Conservation (phyloP, 2,329 filamentous ascomycete species). For the Blastomyces gilchristii region DNA sequence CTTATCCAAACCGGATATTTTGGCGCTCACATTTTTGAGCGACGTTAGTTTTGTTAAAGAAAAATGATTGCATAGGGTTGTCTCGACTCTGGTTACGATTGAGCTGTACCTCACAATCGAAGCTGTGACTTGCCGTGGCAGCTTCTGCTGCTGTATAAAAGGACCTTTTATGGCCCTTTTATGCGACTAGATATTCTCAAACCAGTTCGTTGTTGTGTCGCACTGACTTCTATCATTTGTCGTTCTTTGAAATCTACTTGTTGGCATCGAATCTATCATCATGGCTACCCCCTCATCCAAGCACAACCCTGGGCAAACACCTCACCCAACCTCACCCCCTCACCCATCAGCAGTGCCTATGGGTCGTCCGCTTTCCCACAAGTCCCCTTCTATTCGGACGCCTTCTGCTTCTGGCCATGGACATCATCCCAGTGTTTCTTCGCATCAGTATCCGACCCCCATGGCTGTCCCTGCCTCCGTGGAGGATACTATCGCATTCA, state of each 20-base stretch:
- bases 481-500: conserved; percentile 36
- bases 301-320: conserved; percentile 33
- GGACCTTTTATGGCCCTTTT: neutral
- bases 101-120: neutral
- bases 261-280: conserved; percentile 5
- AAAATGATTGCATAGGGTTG: neutral
- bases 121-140: neutral
- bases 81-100: neutral
- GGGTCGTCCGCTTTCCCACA: conserved; percentile 33
- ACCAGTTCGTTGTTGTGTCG: neutral
- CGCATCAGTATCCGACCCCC: conserved; percentile 37
- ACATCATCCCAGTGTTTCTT: conserved; percentile 28
- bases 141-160: neutral
- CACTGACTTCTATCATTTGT: neutral
- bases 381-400: conserved; percentile 37
- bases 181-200: neutral
- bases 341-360: conserved; percentile 33
- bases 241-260: neutral
- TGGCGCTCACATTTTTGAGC: neutral
- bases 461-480: conserved; percentile 27
- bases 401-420: conserved; percentile 32
- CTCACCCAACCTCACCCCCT: conserved; percentile 36
- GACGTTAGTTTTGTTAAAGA: neutral
- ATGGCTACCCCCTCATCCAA: conserved; percentile 40
- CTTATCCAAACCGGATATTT: neutral